phyloP scores from a whole-genome alignment of 805 yeast species.

The Wickerhamomyces sydowiorum region DNA sequence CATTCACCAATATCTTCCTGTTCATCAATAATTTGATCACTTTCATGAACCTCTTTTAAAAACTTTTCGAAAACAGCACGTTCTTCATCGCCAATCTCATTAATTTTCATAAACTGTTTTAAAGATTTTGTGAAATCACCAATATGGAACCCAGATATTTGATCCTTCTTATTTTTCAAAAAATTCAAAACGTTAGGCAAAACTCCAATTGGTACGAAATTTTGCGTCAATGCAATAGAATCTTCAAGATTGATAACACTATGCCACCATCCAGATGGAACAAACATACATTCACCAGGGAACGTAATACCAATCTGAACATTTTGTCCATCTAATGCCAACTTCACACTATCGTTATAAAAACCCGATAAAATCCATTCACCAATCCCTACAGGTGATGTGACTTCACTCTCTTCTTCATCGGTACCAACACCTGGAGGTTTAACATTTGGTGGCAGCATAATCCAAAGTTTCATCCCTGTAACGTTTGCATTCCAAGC shows the following conservation, averaged over 20 bases:
- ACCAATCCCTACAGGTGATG: conserved; percentile 87
- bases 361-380: conserved; percentile 88
- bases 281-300: conserved; percentile 81
- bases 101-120: conserved; percentile 22
- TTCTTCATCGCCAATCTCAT: conserved; percentile 10
- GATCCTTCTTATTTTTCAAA: conserved; percentile 59
- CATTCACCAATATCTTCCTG: conserved; percentile 64
- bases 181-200: conserved; percentile 61
- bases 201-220: conserved; percentile 69
- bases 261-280: conserved; percentile 99
- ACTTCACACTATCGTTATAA: conserved; percentile 57
- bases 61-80: conserved; percentile 22
- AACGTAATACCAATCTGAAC: conserved; percentile 68
- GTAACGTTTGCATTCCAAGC: conserved; percentile 84
- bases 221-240: conserved; percentile 83
- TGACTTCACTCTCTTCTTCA: conserved; percentile 77
- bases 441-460: conserved; percentile 70
- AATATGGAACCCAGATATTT: conserved; percentile 75
- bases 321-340: conserved; percentile 42
- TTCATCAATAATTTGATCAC: conserved; percentile 23
- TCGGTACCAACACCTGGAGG: conserved; percentile 88
- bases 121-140: conserved; percentile 39
- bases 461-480: conserved; percentile 81
- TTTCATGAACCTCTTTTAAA: conserved; percentile 23
- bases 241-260: conserved; percentile 80